A percentile compares a stretch with the other conserved stretches of the same genome.
Conservation (phyloP, 2,329 filamentous ascomycete genomes). For the Aspergillus calidoustus region DNA sequence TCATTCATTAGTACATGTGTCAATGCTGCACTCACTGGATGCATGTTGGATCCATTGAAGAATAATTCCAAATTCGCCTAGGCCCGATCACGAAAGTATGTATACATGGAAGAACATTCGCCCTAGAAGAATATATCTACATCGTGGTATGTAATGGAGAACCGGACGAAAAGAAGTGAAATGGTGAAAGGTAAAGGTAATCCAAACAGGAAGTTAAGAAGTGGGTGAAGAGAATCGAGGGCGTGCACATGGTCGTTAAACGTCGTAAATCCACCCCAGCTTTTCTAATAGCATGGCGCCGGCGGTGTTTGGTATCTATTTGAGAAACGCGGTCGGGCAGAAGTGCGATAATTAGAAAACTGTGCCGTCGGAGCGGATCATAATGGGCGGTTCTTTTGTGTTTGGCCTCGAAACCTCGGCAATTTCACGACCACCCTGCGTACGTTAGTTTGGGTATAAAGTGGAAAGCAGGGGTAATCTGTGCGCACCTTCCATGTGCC, state of each 20-base stretch:
- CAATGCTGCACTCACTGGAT: neutral
- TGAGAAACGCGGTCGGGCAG: slow-evolving; percentile 28
- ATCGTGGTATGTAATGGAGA: slow-evolving; percentile 5
- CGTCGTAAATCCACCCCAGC: slow-evolving; percentile 36
- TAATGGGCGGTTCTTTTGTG: slow-evolving; percentile 93
- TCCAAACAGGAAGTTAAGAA: slow-evolving; percentile 25
- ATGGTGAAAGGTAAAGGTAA: slow-evolving; percentile 8
- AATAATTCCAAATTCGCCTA: neutral
- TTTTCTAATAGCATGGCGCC: slow-evolving; percentile 20
- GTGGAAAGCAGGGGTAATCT: neutral
- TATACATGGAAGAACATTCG: neutral
- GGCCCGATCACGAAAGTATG: neutral
- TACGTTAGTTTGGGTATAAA: slow-evolving; percentile 29
- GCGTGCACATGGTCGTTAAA: slow-evolving; percentile 35
- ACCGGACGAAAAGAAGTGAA: slow-evolving; percentile 25
- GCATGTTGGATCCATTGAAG: neutral
- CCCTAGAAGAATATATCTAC: slow-evolving; percentile 10
- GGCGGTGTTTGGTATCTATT: slow-evolving; percentile 33
- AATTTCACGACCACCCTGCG: slow-evolving; percentile 87
- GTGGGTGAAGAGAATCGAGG: slow-evolving; percentile 15
- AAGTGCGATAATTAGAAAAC: slow-evolving; percentile 70
- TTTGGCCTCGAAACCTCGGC: slow-evolving; percentile 95
- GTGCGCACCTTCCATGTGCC: slow-evolving; percentile 91
- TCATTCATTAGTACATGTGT: neutral
- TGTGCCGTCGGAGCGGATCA: slow-evolving; percentile 94